phyloP scores from a whole-genome alignment of 257 asterid genomes.

The Coffea eugenioides region DNA sequence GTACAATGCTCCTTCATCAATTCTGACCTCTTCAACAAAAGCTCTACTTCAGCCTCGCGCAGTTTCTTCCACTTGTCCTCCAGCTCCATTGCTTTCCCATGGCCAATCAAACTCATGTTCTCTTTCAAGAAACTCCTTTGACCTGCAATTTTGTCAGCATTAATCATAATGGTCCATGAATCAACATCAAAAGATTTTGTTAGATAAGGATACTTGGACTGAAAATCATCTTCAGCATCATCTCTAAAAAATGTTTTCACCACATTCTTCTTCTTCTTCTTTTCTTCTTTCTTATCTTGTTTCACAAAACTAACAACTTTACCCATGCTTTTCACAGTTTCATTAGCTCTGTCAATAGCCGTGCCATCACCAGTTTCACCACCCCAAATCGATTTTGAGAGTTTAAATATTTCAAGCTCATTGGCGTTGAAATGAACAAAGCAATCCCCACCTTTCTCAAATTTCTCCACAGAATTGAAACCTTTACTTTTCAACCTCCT shows the following conservation, averaged over 20 bases:
- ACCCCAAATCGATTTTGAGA: slow-evolving; percentile 56
- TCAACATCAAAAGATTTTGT: slow-evolving; percentile 22
- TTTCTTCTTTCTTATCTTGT: slow-evolving; percentile 1
- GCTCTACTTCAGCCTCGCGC: slow-evolving; percentile 33
- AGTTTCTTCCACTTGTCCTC: slow-evolving; percentile 57
- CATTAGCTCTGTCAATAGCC: not conserved
- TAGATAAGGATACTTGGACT: slow-evolving; percentile 38
- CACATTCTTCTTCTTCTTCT: too few relatives aligned
- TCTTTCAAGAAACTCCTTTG: slow-evolving; percentile 22
- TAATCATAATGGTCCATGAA: too few relatives aligned
- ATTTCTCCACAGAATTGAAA: slow-evolving; percentile 28
- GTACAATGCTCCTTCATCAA: slow-evolving; percentile 43
- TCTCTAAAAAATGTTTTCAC: not conserved
- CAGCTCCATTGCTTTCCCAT: slow-evolving; percentile 43
- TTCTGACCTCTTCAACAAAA: slow-evolving; percentile 31
- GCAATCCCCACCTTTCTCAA: slow-evolving; percentile 27
- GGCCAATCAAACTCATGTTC: slow-evolving; percentile 35
- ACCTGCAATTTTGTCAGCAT: not conserved
- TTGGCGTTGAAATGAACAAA: slow-evolving; percentile 46
- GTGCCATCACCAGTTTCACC: not conserved
- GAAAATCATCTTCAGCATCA: slow-evolving; percentile 23
- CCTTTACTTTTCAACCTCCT: slow-evolving; percentile 29
- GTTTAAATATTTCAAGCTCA: slow-evolving; percentile 32
- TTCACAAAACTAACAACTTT: not conserved
- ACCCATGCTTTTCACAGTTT: slow-evolving; percentile 3